These are phyloP conservation scores for Fusarium duplospermum DNA, from an alignment of 2,329 filamentous ascomycete genomes.

Conservation along the genomic window DNA sequence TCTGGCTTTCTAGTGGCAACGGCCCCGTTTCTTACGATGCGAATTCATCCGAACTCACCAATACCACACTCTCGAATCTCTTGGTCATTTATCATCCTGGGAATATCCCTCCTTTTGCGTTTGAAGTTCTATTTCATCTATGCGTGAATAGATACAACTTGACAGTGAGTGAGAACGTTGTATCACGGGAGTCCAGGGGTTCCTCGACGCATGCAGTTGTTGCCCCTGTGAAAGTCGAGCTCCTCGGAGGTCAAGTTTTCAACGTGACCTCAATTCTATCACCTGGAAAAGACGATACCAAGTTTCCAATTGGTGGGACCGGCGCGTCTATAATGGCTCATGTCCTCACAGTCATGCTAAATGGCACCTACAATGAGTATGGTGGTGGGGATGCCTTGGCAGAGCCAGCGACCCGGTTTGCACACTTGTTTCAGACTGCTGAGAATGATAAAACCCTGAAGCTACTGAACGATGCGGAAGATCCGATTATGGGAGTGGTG, in stretches of 20 bases:
- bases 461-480: background rate
- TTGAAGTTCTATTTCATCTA: too few species aligned
- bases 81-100: too few species aligned
- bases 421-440: background rate
- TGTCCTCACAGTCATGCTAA: background rate
- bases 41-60: too few species aligned
- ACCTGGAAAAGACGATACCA: background rate
- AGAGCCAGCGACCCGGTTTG: background rate
- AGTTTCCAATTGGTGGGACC: background rate
- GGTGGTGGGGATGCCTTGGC: too few species aligned
- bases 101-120: too few species aligned
- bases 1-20: too few species aligned
- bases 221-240: background rate
- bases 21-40: too few species aligned
- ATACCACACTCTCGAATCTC: too few species aligned
- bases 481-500: slow-evolving; percentile 1
- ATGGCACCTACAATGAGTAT: background rate
- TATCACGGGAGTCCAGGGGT: background rate
- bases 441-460: background rate
- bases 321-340: background rate
- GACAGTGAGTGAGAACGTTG: background rate
- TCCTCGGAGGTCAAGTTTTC: background rate
- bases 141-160: too few species aligned
- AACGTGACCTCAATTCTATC: background rate
- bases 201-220: background rate